Base-by-base conservation (phyloP, 495 filamentous ascomycete genomes). In the Hyaloscypha finlandica region DNA sequence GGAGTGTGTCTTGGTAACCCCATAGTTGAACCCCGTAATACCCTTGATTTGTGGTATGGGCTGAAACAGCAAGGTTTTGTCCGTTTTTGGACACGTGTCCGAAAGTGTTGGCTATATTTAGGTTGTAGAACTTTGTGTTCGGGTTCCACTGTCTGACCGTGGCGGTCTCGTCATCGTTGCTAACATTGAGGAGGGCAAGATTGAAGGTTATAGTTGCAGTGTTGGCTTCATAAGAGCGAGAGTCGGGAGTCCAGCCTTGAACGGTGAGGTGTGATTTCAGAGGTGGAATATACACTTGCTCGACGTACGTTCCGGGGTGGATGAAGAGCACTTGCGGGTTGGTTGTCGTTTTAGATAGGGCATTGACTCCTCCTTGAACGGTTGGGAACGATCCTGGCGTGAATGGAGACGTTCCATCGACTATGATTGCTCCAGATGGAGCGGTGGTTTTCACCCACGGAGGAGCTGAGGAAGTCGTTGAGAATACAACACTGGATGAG, bases 281-380 rank as follows among this genome's bases (percentile, higher is more conserved):
- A 5, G 42, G 54, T n/a, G 64, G 68, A 39, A 88, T 79, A 67
- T 82, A 81, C n/a, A 88, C 84, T 74, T 88, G 86, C 64, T 89
- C 86, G 0, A 70, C 65, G 75, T 88, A 88, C 37, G 81, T 83
- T 14, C 86, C 86, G 12, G 78, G 74, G 68, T 85, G 76, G 73
- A 91, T 85, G 80, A 90, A 90, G 73, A 91, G 85, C 69, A 80
- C 84, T 70, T 89, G 86, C 2, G 64, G 48, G 8, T 12, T 59
- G 2, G 54, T 67, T 29, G 58, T 62, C 22, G 55, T 68, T 25
- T 20, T 31, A 8, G 69, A 71, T 4, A 67, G 56, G 16, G 69
- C 69, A 63, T 59, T 39, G 12, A 68, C 61, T 29, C 48, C 69
- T 39, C 35, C 69, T 31, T 71, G 60, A 25, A 71, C 55, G 14